phyloP scores from a whole-genome alignment of 202 grass and related monocot species.

The Tripidium arundinaceum region DNA sequence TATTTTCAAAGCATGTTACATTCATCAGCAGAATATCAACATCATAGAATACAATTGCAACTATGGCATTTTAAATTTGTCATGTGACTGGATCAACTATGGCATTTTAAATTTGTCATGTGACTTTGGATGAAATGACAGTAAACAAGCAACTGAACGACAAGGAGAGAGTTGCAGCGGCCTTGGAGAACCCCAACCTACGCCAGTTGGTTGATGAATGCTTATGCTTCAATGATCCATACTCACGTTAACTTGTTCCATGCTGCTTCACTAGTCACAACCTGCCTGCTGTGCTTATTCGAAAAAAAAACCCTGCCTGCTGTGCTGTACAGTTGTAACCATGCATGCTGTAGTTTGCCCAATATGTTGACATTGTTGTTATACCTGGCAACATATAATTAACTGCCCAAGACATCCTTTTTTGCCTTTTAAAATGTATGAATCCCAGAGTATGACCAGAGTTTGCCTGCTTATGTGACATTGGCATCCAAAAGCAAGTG shows the following conservation, averaged over 20 bases:
- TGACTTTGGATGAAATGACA: conserved; percentile 34
- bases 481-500: background rate
- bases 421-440: conserved; percentile 2
- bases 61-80: background rate
- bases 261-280: background rate
- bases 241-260: conserved; percentile 36
- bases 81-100: background rate
- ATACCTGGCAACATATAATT: conserved; percentile 13
- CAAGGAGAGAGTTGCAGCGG: conserved; percentile 90
- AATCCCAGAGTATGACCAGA: background rate
- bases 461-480: conserved; percentile 4
- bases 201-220: conserved; percentile 95
- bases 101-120: conserved; percentile 1
- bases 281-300: conserved; percentile 29
- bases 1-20: conserved; percentile 7
- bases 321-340: conserved; percentile 57
- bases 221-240: conserved; percentile 69
- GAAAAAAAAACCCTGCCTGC: background rate
- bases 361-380: background rate
- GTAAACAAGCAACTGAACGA: conserved; percentile 99
- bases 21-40: background rate
- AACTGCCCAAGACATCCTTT: background rate
- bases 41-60: background rate
- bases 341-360: conserved; percentile 29
- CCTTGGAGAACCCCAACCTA: conserved; percentile 90